A percentile compares a stretch with the other conserved stretches of the same genome.
These are phyloP conservation scores for Wickerhamiella sergipiensis DNA, from an alignment of 805 yeast species.

Conservation along the genomic window DNA sequence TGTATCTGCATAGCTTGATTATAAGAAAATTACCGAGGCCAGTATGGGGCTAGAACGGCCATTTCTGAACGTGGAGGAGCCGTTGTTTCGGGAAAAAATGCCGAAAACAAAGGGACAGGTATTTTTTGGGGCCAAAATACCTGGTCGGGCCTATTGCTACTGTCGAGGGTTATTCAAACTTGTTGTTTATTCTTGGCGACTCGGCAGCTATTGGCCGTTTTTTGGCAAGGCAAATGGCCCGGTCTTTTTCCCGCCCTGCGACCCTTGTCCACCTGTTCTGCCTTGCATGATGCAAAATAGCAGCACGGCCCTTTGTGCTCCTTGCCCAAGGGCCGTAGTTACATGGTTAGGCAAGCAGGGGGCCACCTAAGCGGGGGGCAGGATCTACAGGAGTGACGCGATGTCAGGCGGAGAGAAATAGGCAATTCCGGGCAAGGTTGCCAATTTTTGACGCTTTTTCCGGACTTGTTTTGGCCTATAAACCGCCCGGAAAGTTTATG, in stretches of 20 bases:
- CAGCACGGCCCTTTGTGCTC: neutral
- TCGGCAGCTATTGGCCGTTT: no score
- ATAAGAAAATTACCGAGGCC: neutral
- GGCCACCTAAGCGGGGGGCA: neutral
- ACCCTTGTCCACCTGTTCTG: neutral
- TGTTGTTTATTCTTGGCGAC: no score
- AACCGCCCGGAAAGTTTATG: neutral
- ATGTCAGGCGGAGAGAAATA: neutral
- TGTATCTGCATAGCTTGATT: neutral
- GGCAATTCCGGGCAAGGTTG: no score
- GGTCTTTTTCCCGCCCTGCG: no score
- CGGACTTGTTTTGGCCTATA: neutral
- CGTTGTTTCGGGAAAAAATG: no score
- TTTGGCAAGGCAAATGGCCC: no score
- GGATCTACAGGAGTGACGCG: neutral
- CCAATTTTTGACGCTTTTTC: no score
- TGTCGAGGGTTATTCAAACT: no score
- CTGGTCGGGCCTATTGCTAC: no score
- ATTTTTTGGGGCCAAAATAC: no score
- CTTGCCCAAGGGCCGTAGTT: neutral
- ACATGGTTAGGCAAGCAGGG: neutral
- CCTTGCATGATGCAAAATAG: neutral
- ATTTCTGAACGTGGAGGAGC: no score
- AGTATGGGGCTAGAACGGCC: neutral
- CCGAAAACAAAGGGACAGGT: no score